Conservation (phyloP, 208 protist species). For the Trypanosoma grayi region DNA sequence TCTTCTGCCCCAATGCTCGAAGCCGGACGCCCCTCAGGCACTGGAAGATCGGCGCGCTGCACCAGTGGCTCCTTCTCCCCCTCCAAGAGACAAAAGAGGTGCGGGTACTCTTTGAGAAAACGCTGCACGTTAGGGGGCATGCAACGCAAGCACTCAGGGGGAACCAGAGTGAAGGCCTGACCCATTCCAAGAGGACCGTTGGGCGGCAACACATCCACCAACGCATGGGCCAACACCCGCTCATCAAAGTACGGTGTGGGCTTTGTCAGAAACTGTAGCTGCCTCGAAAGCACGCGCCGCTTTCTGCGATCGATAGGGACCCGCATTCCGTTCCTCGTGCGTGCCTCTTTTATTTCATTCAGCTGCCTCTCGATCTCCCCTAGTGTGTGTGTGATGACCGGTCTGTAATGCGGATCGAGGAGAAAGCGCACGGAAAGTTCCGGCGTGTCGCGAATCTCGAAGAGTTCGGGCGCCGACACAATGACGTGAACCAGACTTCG, state of each 20-base stretch:
- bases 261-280: conserved; percentile 57
- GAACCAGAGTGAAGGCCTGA: conserved; percentile 19
- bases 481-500: conserved; percentile 70
- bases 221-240: conserved; percentile 56
- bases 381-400: conserved; percentile 18
- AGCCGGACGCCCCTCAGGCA: conserved; percentile 22
- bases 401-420: conserved; percentile 36
- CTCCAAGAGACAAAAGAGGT: conserved; percentile 30
- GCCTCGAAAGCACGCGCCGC: conserved; percentile 39
- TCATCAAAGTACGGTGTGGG: conserved; percentile 74
- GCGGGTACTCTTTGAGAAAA: conserved; percentile 18
- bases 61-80: conserved; percentile 40
- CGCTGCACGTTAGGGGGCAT: conserved; percentile 14
- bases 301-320: conserved; percentile 32
- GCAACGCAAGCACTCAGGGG: conserved; percentile 19
- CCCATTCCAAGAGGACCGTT: conserved; percentile 21
- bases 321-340: conserved; percentile 17
- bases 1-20: conserved; percentile 51
- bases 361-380: conserved; percentile 34
- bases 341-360: conserved; percentile 17
- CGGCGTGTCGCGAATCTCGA: conserved; percentile 24
- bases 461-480: conserved; percentile 63
- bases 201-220: conserved; percentile 73
- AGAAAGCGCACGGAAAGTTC: conserved; percentile 41
- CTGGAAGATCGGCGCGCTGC: conserved; percentile 70